Evolutionary conservation across 2,329 filamentous ascomycete genomes (phyloP).

Genomic region (Penicillium sp.): DNA sequence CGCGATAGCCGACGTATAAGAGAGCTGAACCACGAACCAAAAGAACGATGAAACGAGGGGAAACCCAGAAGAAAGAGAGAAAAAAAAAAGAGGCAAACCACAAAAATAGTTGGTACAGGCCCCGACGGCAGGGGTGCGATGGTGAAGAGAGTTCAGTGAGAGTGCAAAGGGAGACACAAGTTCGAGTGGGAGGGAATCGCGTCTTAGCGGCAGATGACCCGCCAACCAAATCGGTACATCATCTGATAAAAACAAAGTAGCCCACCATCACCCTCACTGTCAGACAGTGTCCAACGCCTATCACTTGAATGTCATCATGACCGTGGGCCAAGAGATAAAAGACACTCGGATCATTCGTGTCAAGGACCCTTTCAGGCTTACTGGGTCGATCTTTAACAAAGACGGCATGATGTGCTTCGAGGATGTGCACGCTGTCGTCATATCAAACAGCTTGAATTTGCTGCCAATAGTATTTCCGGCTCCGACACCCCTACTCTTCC

Average conservation of each 20-base stretch:
- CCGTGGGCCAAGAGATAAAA: neutral
- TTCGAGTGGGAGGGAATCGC: slow-evolving; percentile 7
- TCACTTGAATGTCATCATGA: neutral
- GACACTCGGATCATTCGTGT: neutral
- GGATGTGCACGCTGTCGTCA: neutral
- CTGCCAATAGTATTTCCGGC: neutral
- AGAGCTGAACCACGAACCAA: neutral
- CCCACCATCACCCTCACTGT: neutral
- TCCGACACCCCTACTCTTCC: neutral
- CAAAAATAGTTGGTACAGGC: neutral
- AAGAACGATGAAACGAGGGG: neutral
- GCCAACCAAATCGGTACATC: slow-evolving; percentile 12
- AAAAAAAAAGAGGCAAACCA: neutral
- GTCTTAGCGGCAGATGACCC: slow-evolving; percentile 19
- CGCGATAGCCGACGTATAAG: slow-evolving; percentile 5
- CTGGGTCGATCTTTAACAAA: neutral
- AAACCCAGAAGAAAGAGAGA: neutral
- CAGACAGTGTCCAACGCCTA: neutral
- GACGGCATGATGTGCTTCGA: neutral
- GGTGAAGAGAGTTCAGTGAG: neutral
- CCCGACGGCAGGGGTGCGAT: neutral
- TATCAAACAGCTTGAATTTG: neutral
- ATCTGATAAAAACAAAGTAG: slow-evolving; percentile 9
- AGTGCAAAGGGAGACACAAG: slow-evolving; percentile 6
- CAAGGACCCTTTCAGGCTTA: neutral